A percentile compares a stretch with the other conserved stretches of the same genome.
These are phyloP conservation scores for Elsinoe necatrix DNA, from an alignment of 2,329 filamentous ascomycete genomes.

Conservation along the genomic window DNA sequence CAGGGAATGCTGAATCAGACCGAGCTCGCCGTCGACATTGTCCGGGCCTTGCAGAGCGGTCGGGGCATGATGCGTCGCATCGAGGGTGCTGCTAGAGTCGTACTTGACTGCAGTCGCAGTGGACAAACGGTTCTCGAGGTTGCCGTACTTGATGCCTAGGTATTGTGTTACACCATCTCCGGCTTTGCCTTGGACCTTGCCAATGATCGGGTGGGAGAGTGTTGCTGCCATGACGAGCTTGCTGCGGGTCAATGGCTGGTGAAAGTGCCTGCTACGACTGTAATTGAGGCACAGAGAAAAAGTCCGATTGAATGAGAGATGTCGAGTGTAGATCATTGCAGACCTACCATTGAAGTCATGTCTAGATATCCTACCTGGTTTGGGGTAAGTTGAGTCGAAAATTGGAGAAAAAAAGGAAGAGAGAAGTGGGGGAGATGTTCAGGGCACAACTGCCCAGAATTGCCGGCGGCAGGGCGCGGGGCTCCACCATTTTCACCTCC, in stretches of 20 bases:
- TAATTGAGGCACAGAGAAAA: neutral
- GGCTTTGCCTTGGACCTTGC: slow-evolving; percentile 22
- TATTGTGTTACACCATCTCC: slow-evolving; percentile 28
- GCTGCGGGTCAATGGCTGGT: neutral
- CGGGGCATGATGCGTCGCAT: slow-evolving; percentile 33
- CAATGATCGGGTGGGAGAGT: slow-evolving; percentile 21
- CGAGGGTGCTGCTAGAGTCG: slow-evolving; percentile 21
- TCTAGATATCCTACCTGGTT: neutral
- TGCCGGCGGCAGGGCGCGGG: neutral
- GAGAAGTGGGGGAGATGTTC: neutral
- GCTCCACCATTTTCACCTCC: neutral
- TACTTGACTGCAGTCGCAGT: slow-evolving; percentile 27
- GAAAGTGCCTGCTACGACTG: neutral
- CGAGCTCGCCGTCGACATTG: slow-evolving; percentile 40
- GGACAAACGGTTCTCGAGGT: slow-evolving; percentile 32
- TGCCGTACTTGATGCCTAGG: slow-evolving; percentile 34
- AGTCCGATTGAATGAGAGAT: neutral
- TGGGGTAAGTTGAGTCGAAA: slow-evolving; percentile 4
- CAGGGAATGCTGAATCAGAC: slow-evolving; percentile 42
- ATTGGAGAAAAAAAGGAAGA: slow-evolving; percentile 1
- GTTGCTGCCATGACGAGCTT: neutral
- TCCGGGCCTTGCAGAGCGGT: slow-evolving; percentile 33
- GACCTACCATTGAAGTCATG: neutral
- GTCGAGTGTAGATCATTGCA: neutral
- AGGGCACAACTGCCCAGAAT: neutral